Base-by-base conservation (phyloP, 805 yeast genomes). In the Metschnikowia amazonensis region DNA sequence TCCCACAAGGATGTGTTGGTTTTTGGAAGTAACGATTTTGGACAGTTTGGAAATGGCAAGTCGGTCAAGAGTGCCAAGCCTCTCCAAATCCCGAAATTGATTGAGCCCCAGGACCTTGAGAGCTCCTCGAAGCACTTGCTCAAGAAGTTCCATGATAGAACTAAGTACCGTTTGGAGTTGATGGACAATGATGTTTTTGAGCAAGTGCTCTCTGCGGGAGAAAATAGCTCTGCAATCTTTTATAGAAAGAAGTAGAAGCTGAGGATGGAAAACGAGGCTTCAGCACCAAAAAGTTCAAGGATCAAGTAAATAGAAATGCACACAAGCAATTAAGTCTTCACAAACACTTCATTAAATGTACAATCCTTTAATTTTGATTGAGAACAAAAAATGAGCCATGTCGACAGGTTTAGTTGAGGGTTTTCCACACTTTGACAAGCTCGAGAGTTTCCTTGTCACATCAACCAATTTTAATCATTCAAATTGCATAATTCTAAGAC, bases 21-120 rank as follows among this genome's bases (percentile, higher is more conserved):
- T 4, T 89, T 96, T 89, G 99, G 99, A 20, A 84, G 81, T 36
- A 92, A 90, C 63, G 85, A 81, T 57, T 70, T 53, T 55, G 95
- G 92, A 20, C 97, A 92, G 66, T 72, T 87, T 36, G 97, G 95
- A 10, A 87, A 82, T 58, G 95, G 96, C 24, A 85, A 84, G 57
- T 71, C 76, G 34, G 75, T 76, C 48, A 84, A 84, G 59, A 62
- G 74, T 16, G 69, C 81, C 24, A 68, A 67, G 49, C 92, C 94
- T 0, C 43, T 63, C 1, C 60, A 66, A 7, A 60, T 82, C 25
- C 88, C 89, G 5, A 67, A 73, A 16, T 59, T 84, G 16, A 53
- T 83, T 16, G 87, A 83, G 58, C 88, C 89, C 4, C 48, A 47
- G 27, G 72, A 68, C 48, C 44, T 66, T 17, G 50, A 53, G 4